A percentile compares a stretch with the other conserved stretches of the same genome.
phyloP scores from a whole-genome alignment of 805 yeast genomes.

The Teunomyces aglyptinius region DNA sequence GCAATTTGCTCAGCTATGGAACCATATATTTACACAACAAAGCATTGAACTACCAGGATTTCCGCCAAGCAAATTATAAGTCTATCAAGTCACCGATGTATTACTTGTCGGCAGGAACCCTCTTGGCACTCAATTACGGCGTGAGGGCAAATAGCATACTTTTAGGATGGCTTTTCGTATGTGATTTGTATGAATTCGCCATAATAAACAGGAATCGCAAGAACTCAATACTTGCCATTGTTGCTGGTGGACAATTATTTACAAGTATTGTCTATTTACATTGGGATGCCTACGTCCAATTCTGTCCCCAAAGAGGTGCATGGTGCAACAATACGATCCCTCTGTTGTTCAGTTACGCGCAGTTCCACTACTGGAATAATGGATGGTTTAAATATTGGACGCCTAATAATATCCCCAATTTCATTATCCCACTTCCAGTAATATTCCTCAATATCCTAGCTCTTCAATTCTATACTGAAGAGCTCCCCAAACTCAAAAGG shows the following conservation, averaged over 20 bases:
- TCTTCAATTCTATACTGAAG: slow-evolving; percentile 33
- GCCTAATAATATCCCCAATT: slow-evolving; percentile 75
- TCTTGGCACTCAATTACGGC: slow-evolving; percentile 56
- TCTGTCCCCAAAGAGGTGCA: slow-evolving; percentile 70
- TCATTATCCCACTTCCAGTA: slow-evolving; percentile 71
- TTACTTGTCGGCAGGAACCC: slow-evolving; percentile 50
- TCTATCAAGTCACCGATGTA: slow-evolving; percentile 19
- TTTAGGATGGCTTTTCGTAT: slow-evolving; percentile 64
- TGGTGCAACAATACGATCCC: slow-evolving; percentile 71
- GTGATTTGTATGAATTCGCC: slow-evolving; percentile 45
- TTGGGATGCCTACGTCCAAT: slow-evolving; percentile 50
- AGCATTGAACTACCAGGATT: slow-evolving; percentile 21
- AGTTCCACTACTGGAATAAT: slow-evolving; percentile 75
- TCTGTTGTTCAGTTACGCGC: slow-evolving; percentile 69
- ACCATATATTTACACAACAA: slow-evolving; percentile 55
- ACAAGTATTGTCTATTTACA: slow-evolving; percentile 46
- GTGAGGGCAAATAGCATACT: slow-evolving; percentile 76
- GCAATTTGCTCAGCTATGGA: slow-evolving; percentile 56
- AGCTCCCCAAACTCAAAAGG: slow-evolving; percentile 21
- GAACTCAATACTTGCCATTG: slow-evolving; percentile 30
- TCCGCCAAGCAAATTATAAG: slow-evolving; percentile 13
- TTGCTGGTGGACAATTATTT: slow-evolving; percentile 59
- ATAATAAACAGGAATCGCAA: slow-evolving; percentile 13
- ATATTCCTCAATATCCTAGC: slow-evolving; percentile 46
- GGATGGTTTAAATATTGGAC: slow-evolving; percentile 89